Evolutionary conservation across 2,329 filamentous ascomycete genomes (phyloP).

Genomic region (Verticillium albo-atrum): DNA sequence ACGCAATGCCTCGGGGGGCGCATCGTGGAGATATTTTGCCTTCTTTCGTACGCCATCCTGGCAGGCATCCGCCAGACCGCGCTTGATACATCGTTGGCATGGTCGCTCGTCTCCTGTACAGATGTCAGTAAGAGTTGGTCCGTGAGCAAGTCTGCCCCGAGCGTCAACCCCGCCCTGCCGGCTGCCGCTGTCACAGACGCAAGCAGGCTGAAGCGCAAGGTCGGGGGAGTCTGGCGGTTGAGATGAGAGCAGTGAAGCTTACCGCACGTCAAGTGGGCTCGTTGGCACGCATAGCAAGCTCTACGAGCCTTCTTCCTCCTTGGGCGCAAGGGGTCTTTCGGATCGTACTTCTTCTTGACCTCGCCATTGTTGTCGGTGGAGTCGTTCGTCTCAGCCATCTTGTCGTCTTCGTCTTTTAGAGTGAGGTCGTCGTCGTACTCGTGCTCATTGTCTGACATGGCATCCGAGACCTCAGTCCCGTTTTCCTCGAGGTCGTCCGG

Average conservation of each 20-base stretch:
- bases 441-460: conserved; percentile 56
- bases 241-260: conserved; percentile 43
- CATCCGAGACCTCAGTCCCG: conserved; percentile 52
- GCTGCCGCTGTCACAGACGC: background rate
- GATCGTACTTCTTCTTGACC: conserved; percentile 65
- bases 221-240: background rate
- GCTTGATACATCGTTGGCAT: conserved; percentile 90
- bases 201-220: background rate
- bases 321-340: conserved; percentile 87
- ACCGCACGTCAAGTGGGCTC: conserved; percentile 98
- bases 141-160: conserved; percentile 1
- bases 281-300: conserved; percentile 94
- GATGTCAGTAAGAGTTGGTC: background rate
- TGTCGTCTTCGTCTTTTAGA: conserved; percentile 45
- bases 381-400: conserved; percentile 42
- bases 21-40: conserved; percentile 97
- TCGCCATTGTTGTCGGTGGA: conserved; percentile 42
- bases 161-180: background rate
- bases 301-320: conserved; percentile 92
- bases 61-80: conserved; percentile 83
- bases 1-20: conserved; percentile 80
- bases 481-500: conserved; percentile 49
- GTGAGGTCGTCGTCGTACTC: conserved; percentile 45
- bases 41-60: conserved; percentile 98
- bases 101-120: conserved; percentile 84